Conservation (phyloP, 2,329 filamentous ascomycete genomes). For the Exophiala bonariae region DNA sequence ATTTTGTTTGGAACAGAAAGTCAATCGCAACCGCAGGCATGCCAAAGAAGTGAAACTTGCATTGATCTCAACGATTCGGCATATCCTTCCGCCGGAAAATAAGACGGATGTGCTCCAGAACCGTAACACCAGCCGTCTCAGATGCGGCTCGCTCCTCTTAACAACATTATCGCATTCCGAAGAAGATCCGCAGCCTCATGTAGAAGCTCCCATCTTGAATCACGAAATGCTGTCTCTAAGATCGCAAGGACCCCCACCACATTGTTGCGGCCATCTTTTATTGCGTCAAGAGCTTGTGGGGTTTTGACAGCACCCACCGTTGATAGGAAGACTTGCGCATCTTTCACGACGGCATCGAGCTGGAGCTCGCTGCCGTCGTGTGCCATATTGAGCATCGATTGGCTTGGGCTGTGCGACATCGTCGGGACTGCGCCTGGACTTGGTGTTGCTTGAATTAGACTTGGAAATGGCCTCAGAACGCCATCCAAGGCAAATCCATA, state of each 20-base stretch:
- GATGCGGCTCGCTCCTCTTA: conserved; percentile 18
- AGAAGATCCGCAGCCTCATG: conserved; percentile 81
- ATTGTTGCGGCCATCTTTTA: conserved; percentile 71
- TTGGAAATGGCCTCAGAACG: conserved; percentile 54
- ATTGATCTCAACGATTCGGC: no score
- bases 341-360: conserved; percentile 63
- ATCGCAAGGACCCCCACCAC: conserved; percentile 80
- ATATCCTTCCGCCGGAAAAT: no score
- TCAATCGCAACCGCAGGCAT: no score
- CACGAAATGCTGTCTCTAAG: conserved; percentile 75
- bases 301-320: conserved; percentile 70
- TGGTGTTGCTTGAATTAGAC: conserved; percentile 14
- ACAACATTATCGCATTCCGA: conserved; percentile 67
- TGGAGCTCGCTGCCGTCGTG: conserved; percentile 18
- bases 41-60: no score
- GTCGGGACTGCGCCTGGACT: conserved; percentile 13
- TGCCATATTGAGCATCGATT: conserved; percentile 19
- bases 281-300: conserved; percentile 73
- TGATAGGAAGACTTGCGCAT: conserved; percentile 77
- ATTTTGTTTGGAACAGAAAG: no score
- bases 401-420: conserved; percentile 16
- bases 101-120: no score
- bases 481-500: conserved; percentile 91
- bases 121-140: no score
- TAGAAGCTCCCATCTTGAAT: conserved; percentile 86